Conservation (phyloP, 441 rosid genomes). For the Euphorbia corollata region DNA sequence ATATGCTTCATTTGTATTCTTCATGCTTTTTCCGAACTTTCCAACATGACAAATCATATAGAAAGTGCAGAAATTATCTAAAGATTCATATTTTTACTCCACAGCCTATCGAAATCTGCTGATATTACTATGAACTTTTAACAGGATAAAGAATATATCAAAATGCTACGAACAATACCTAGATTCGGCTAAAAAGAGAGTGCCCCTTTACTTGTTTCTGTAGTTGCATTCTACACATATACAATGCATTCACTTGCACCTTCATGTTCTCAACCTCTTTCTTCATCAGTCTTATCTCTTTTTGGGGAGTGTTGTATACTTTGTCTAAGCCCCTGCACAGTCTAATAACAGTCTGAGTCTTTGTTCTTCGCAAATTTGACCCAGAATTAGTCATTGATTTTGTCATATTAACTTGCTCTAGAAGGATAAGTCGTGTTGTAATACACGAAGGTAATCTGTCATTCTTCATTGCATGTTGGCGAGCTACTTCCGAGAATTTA, state of each 20-base stretch:
- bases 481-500: constrained; percentile 45
- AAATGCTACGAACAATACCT: not conserved
- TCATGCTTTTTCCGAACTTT: not conserved
- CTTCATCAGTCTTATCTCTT: constrained; percentile 43
- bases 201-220: constrained; percentile 34
- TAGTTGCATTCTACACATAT: constrained; percentile 40
- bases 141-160: not conserved
- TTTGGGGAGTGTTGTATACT: constrained; percentile 13
- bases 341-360: constrained; percentile 26
- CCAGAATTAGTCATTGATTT: constrained; percentile 28
- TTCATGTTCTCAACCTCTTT: constrained; percentile 50
- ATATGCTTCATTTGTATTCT: not conserved
- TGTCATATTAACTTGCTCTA: constrained; percentile 40
- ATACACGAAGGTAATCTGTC: constrained; percentile 32
- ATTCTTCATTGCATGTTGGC: constrained; percentile 37
- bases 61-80: not conserved
- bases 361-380: constrained; percentile 29
- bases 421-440: constrained; percentile 30
- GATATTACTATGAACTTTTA: not conserved
- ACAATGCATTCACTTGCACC: constrained; percentile 40
- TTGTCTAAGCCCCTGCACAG: constrained; percentile 18
- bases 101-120: not conserved
- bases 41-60: not conserved
- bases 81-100: not conserved
- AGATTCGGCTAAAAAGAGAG: not conserved